These are phyloP conservation scores for Omphalotus guepiniiformis DNA, from an alignment of 768 basidiomycete genomes.

Conservation along the genomic window DNA sequence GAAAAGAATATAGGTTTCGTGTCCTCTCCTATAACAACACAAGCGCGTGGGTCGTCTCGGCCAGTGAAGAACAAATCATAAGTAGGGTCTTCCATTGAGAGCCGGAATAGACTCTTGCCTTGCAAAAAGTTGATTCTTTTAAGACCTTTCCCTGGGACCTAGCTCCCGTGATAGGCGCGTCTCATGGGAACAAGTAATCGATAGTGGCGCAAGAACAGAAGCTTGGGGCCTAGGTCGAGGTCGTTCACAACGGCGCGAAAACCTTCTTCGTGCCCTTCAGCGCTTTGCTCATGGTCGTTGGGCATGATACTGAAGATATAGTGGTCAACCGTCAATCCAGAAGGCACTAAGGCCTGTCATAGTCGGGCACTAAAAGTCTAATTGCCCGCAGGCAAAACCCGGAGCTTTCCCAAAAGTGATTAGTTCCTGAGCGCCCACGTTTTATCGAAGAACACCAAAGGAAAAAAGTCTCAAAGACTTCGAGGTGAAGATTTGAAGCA, in stretches of 20 bases:
- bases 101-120: slow-evolving; percentile 4
- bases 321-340: not conserved
- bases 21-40: slow-evolving; percentile 65
- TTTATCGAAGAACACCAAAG: too few relatives aligned
- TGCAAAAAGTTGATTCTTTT: slow-evolving; percentile 27
- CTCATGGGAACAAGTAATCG: slow-evolving; percentile 49
- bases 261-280: not conserved
- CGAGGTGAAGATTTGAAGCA: too few relatives aligned
- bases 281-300: not conserved
- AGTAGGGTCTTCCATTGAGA: slow-evolving; percentile 28
- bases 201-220: slow-evolving; percentile 47
- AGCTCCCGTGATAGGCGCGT: slow-evolving; percentile 50
- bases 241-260: not conserved
- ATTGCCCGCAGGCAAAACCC: slow-evolving; percentile 30
- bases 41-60: slow-evolving; percentile 62
- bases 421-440: slow-evolving; percentile 26
- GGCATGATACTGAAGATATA: not conserved
- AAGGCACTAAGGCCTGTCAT: not conserved
- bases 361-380: slow-evolving; percentile 4
- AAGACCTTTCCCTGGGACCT: slow-evolving; percentile 35
- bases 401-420: slow-evolving; percentile 24
- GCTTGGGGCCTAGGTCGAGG: slow-evolving; percentile 13
- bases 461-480: too few relatives aligned
- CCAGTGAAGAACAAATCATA: slow-evolving; percentile 69
- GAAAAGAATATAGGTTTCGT: slow-evolving; percentile 55